Percentiles rank a stretch among this genome's conserved stretches.
Conservation (phyloP, 345 rosid genomes). For the Arabis alpina region DNA sequence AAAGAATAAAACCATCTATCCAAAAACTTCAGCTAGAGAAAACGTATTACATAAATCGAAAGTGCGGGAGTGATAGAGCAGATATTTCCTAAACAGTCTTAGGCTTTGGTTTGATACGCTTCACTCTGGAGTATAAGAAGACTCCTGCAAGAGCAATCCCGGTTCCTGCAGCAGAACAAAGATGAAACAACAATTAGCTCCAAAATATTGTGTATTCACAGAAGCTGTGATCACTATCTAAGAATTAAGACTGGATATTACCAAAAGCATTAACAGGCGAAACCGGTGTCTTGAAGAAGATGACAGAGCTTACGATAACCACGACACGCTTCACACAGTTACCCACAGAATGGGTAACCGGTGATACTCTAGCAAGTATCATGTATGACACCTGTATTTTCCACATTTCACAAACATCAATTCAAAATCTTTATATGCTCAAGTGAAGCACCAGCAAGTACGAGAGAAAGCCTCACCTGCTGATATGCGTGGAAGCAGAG, state of each 20-base stretch:
- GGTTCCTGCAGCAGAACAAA: constrained; percentile 63
- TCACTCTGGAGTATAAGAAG: constrained; percentile 93
- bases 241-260: constrained; percentile 38
- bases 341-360: constrained; percentile 97
- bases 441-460: background rate
- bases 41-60: constrained; percentile 15
- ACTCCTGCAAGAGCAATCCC: constrained; percentile 96
- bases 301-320: constrained; percentile 97
- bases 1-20: constrained; percentile 35
- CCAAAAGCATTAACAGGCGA: constrained; percentile 82
- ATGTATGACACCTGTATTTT: constrained; percentile 85
- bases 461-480: constrained; percentile 59
- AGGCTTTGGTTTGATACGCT: constrained; percentile 84
- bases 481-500: constrained; percentile 98
- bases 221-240: background rate
- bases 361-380: constrained; percentile 96
- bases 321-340: constrained; percentile 99
- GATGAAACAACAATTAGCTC: constrained; percentile 32
- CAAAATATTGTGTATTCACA: constrained; percentile 12
- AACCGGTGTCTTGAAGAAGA: constrained; percentile 88
- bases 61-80: constrained; percentile 9
- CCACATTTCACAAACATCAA: background rate
- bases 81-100: constrained; percentile 58
- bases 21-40: constrained; percentile 33
- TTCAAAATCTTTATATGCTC: background rate